phyloP scores from a whole-genome alignment of 2,329 filamentous ascomycete genomes.

The Anthostomella pinea region DNA sequence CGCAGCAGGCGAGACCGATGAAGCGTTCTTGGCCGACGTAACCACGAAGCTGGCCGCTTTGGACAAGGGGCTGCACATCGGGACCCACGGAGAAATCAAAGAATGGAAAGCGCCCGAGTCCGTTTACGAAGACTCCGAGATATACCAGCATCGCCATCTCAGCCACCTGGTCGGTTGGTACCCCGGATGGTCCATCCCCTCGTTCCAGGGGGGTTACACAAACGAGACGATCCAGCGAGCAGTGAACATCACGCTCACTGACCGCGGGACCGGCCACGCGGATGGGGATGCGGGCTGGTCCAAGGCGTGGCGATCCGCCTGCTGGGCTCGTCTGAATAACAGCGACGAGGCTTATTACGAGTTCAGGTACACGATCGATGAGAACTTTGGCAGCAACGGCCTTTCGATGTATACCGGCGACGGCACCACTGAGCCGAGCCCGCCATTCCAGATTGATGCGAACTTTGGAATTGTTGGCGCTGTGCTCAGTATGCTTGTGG shows the following conservation, averaged over 20 bases:
- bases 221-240: conserved; percentile 43
- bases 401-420: conserved; percentile 49
- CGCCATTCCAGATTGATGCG: conserved; percentile 58
- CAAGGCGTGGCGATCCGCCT: conserved; percentile 56
- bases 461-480: conserved; percentile 53
- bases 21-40: conserved; percentile 34
- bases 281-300: conserved; percentile 55
- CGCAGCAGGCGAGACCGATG: conserved; percentile 24
- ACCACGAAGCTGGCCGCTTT: conserved; percentile 35
- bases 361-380: conserved; percentile 44
- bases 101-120: conserved; percentile 36
- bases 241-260: conserved; percentile 42
- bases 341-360: conserved; percentile 47
- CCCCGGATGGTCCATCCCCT: conserved; percentile 49
- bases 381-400: conserved; percentile 49
- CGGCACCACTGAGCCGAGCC: conserved; percentile 13
- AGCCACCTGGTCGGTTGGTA: conserved; percentile 56
- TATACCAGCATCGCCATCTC: conserved; percentile 44
- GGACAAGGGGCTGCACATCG: conserved; percentile 32
- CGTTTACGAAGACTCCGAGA: conserved; percentile 25
- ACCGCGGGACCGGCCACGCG: conserved; percentile 42
- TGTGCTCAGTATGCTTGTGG: conserved; percentile 48
- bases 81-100: conserved; percentile 31
- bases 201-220: conserved; percentile 39
- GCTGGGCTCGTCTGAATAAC: conserved; percentile 54